Evolutionary conservation across 768 basidiomycete species (phyloP), one percentile per base, ranked within the genome.

Genomic region (Amanita molliuscula): DNA sequence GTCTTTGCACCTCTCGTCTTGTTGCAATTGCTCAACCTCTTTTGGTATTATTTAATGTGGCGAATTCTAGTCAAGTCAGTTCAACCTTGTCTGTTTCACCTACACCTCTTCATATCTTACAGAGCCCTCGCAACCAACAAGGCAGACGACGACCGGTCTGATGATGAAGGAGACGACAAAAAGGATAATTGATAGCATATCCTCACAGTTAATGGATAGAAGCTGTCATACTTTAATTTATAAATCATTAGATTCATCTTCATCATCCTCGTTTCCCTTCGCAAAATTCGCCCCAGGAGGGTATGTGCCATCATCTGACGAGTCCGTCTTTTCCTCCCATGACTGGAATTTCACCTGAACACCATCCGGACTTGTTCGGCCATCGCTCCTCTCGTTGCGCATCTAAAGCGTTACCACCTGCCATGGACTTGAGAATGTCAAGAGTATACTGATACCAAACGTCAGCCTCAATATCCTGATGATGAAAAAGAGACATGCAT

Each of bases 21-120:
- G 0, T 72, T 99, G 13, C 90, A 93, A 62, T 56, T 78, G 35
- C 72, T 99, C 58, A 97, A 97, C 61, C 52, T 95, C 21, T 96
- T 96, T 73, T 97, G 94, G 94, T 95, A 88, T 64, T 81, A 73
- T 66, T 71, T 92, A 23, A 92, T 97, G 63, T 65, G 77, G 62
- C 81, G 90, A 48, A 84, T 95, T 46, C 70, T 85, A 13, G 64
- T 75, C 44, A 75, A 86, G 89, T 91, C 54, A 38, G 81, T 47
- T 6, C 25, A 21, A 15, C 13, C 50, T 23, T 28, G n/a, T 11
- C 37, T 31, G n/a, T 53, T 35, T 47, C 28, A 53, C 16, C n/a
- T 34, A 37, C 36, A 55, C 21, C 49, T 59, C 26, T 63, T 42
- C 3, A 35, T 44, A 13, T 47, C 18, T 29, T 21, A 28, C 47